Percentiles rank a stretch among this genome's conserved stretches.
Evolutionary conservation across 306 rosid species (phyloP).

Genomic region (Glycine soja): DNA sequence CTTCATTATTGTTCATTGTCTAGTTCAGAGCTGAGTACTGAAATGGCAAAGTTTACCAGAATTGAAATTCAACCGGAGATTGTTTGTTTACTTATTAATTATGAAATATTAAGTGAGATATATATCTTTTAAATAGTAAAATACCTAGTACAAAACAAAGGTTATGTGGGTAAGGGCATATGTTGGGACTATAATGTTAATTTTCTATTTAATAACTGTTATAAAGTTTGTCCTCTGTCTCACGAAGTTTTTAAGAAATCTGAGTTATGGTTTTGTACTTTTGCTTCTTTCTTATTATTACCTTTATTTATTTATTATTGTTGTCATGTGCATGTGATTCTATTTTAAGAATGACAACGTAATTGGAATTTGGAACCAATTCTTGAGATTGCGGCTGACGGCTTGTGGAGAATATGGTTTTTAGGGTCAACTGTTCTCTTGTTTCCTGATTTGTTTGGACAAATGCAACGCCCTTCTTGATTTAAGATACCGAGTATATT

Average conservation of each 20-base stretch:
- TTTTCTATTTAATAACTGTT: conserved; percentile 14
- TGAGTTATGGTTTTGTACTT: neutral
- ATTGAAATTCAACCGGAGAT: conserved; percentile 24
- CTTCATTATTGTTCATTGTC: conserved; percentile 28
- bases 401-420: conserved; percentile 7
- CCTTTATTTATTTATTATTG: neutral
- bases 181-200: conserved; percentile 1
- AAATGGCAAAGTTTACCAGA: conserved; percentile 36
- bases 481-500: neutral
- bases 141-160: conserved; percentile 1
- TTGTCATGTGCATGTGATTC: neutral
- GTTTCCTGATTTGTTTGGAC: conserved; percentile 15
- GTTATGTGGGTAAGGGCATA: neutral
- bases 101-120: conserved; percentile 16
- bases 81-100: conserved; percentile 29
- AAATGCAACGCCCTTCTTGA: conserved; percentile 14
- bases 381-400: neutral
- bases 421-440: neutral
- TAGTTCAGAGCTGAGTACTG: conserved; percentile 21
- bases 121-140: conserved; percentile 24
- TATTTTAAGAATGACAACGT: neutral
- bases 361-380: conserved; percentile 8
- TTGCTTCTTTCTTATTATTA: conserved; percentile 27
- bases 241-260: neutral
- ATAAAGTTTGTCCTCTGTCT: neutral